These are phyloP conservation scores for Colletotrichum sp. DNA, from an alignment of 2,329 filamentous ascomycete genomes.

Conservation along the genomic window DNA sequence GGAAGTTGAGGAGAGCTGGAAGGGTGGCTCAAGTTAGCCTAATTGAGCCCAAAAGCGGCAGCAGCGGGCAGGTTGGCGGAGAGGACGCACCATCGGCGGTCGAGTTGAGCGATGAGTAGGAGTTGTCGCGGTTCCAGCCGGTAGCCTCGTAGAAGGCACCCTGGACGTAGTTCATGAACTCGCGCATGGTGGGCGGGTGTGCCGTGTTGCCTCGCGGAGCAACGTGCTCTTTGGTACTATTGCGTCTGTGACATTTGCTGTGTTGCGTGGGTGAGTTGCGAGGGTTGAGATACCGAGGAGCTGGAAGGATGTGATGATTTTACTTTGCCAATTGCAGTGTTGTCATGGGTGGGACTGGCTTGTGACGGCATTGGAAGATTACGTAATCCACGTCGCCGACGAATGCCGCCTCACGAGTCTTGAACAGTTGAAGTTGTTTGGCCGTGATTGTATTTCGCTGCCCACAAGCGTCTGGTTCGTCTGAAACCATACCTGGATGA, in stretches of 20 bases:
- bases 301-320: not conserved
- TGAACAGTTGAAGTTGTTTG: not conserved
- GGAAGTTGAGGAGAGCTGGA: conserved; percentile 84
- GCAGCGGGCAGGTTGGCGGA: not conserved
- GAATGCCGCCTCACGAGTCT: not conserved
- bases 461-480: rapidly evolving
- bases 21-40: not conserved
- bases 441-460: too few relatives aligned
- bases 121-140: conserved; percentile 90
- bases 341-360: not conserved
- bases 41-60: not conserved
- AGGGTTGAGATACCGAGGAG: not conserved
- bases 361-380: not conserved
- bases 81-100: conserved; percentile 73
- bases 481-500: not conserved
- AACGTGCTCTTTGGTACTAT: conserved; percentile 3
- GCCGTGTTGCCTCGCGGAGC: not conserved
- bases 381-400: not conserved
- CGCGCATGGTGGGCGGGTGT: conserved; percentile 68
- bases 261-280: not conserved
- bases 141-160: conserved; percentile 86
- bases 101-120: conserved; percentile 84
- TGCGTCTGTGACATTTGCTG: not conserved
- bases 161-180: conserved; percentile 98
- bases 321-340: not conserved